Base-by-base conservation (phyloP, 306 rosid genomes). In the Gastrolobium bilobum region DNA sequence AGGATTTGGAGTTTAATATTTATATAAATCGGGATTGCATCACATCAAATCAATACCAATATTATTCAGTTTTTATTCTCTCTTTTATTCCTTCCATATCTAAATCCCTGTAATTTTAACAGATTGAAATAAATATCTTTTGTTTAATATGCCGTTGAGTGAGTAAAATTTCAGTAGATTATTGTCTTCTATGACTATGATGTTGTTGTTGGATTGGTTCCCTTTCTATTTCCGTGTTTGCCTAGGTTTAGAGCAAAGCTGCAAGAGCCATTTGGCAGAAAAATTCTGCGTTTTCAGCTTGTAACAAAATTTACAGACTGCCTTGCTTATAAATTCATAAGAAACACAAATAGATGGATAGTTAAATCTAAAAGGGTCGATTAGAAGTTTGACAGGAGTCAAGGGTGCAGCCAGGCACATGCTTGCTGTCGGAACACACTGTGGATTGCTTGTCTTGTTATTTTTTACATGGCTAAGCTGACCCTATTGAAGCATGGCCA, bases 331-430 rank as follows among this genome's bases (percentile, higher is more conserved):
- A 60, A 61, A 13, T 43, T 82, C 38, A 40, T 13, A 56, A 72
- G 37, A 65, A 83, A 48, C 50, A 78, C 67, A 65, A 31, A 39
- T 66, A 48, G 68, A 78, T 7, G 26, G 59, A 71, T 77, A 63
- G 51, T 83, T 63, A 65, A 73, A 40, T 75, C 63, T 80, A 69
- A 53, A 53, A 53, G 68, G 68, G 52, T 38, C 67, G 56, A 44
- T 84, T 71, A 62, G 60, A 62, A 75, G 29, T 75, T 61, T 69
- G 67, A 54, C 75, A 35, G 64, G 30, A 68, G 29, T 59, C 56
- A 74, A 39, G 68, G 68, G 56, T 79, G 38, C 62, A 20, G 76
- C 57, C 30, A 65, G 53, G 60, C 71, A 52, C 14, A 14, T 44
- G 20, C 10, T 34, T 74, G 48, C 69, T 56, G 53, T 61, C 5